Percentiles rank a stretch among this genome's conserved stretches.
phyloP scores from a whole-genome alignment of 2,329 filamentous ascomycete genomes.

The Colletotrichum noveboracense region DNA sequence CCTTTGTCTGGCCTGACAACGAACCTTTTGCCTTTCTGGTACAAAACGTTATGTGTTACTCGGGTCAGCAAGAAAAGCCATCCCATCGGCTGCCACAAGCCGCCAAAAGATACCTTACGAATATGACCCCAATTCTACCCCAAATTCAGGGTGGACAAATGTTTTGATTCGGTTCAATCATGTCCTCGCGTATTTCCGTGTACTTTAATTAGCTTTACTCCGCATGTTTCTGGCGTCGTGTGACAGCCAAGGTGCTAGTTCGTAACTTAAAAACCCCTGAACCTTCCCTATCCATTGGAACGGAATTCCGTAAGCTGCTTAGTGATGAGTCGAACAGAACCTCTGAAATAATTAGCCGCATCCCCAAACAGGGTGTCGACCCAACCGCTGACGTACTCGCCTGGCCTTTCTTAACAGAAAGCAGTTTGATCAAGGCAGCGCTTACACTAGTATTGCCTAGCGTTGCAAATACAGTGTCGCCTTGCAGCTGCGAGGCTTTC shows the following conservation, averaged over 20 bases:
- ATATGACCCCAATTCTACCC: too few relatives aligned
- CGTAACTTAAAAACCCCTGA: neutral
- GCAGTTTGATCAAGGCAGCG: neutral
- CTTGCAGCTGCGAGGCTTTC: neutral
- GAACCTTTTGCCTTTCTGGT: neutral
- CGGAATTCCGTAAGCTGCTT: neutral
- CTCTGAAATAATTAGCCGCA: neutral
- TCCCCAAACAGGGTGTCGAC: fast-evolving
- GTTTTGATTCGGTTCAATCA: too few relatives aligned
- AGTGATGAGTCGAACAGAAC: neutral
- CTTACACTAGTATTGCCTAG: neutral
- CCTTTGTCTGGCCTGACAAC: neutral
- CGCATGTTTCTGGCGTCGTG: too few relatives aligned
- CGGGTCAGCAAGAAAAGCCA: neutral
- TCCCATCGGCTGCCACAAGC: too few relatives aligned
- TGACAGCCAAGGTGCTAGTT: neutral
- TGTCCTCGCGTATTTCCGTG: too few relatives aligned
- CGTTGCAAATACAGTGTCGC: neutral
- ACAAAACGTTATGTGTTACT: neutral
- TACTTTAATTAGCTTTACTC: too few relatives aligned
- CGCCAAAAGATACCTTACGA: too few relatives aligned
- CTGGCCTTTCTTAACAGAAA: neutral
- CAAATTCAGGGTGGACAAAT: too few relatives aligned
- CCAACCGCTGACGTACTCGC: neutral
- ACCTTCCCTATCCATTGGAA: neutral